These are phyloP conservation scores for Senna tora DNA, from an alignment of 306 rosid genomes.

Conservation along the genomic window DNA sequence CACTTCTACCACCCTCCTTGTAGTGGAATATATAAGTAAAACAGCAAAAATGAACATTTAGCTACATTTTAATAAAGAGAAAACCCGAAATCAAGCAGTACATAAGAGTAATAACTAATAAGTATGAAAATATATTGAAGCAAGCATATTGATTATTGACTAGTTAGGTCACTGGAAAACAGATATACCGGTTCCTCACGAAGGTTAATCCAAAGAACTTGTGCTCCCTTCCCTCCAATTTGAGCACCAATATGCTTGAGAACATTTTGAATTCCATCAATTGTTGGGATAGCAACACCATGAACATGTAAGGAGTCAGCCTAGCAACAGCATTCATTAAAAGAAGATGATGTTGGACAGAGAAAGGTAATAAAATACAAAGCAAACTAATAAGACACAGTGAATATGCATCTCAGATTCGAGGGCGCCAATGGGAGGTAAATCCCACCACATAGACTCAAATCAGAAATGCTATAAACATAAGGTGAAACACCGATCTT, in stretches of 20 bases:
- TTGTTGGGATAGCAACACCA: constrained; percentile 92
- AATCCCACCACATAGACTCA: neutral
- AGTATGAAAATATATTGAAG: neutral
- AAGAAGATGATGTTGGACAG: neutral
- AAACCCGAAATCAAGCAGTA: constrained; percentile 4
- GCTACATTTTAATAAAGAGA: neutral
- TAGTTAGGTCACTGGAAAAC: neutral
- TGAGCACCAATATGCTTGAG: constrained; percentile 78
- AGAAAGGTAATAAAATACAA: neutral
- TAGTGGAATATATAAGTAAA: neutral
- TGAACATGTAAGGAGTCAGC: constrained; percentile 78
- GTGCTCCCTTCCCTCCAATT: constrained; percentile 44
- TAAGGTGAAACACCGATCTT: neutral
- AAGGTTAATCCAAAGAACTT: constrained; percentile 86
- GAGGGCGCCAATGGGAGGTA: neutral
- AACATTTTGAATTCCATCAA: constrained; percentile 79
- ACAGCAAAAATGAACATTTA: neutral
- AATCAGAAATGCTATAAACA: neutral
- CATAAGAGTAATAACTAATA: neutral
- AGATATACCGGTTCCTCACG: constrained; percentile 85
- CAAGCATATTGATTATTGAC: neutral
- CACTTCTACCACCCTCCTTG: neutral
- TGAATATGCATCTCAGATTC: neutral
- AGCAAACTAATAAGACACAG: neutral
- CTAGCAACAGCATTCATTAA: constrained; percentile 32